phyloP scores from a whole-genome alignment of 352 stramenopile genomes.

The Aphanomyces euteiches region DNA sequence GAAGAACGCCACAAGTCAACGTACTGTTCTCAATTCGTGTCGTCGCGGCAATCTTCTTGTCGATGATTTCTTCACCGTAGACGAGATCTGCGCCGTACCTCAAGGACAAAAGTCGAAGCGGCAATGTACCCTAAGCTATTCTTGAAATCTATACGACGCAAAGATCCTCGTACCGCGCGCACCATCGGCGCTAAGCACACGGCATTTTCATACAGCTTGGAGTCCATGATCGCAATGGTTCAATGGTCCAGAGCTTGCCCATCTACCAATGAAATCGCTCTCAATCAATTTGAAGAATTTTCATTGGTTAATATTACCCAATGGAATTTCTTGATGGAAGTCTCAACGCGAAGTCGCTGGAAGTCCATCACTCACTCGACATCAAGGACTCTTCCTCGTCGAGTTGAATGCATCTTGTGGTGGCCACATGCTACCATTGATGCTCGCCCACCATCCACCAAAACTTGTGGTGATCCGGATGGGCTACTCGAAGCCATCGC shows the following conservation, averaged over 20 bases:
- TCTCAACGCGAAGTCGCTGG: too few relatives aligned
- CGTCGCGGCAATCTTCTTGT: slow-evolving; percentile 86
- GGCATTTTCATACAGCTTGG: slow-evolving; percentile 63
- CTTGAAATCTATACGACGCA: slow-evolving; percentile 18
- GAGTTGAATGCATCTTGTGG: too few relatives aligned
- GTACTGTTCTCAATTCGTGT: slow-evolving; percentile 78
- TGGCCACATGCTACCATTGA: too few relatives aligned
- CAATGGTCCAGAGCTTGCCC: too few relatives aligned
- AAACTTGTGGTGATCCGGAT: too few relatives aligned
- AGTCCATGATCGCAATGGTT: neutral
- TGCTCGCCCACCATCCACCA: too few relatives aligned
- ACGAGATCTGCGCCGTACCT: slow-evolving; percentile 90
- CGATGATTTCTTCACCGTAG: slow-evolving; percentile 95
- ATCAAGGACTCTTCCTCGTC: too few relatives aligned
- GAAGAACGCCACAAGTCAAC: neutral
- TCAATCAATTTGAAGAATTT: too few relatives aligned
- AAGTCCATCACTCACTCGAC: too few relatives aligned
- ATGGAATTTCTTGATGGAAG: too few relatives aligned
- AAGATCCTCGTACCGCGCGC: slow-evolving; percentile 62
- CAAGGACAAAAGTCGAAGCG: slow-evolving; percentile 87
- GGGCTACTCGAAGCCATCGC: too few relatives aligned
- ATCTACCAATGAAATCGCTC: neutral
- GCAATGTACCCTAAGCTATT: slow-evolving; percentile 75
- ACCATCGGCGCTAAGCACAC: slow-evolving; percentile 93
- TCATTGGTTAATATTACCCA: too few relatives aligned